Percentiles rank a stretch among this genome's conserved stretches.
Evolutionary conservation across 306 rosid genomes (phyloP).

Genomic region (Casuarina equisetifolia): DNA sequence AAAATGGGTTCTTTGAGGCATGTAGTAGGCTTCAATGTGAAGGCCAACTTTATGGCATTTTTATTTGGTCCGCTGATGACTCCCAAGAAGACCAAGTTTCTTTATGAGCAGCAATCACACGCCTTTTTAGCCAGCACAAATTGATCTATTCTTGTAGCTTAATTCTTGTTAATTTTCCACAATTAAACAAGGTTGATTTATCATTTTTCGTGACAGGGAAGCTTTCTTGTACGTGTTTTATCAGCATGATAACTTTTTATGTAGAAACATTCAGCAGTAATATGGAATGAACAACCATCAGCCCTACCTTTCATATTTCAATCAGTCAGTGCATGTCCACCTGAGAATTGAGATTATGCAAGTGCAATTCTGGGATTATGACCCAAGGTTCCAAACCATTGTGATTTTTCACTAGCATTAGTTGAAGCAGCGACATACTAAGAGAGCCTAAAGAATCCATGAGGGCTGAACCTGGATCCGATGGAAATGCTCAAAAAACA

Average conservation of each 20-base stretch:
- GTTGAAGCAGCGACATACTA: neutral
- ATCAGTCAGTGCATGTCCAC: too few species aligned
- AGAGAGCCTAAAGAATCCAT: neutral
- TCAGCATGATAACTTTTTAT: too few species aligned
- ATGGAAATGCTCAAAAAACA: neutral
- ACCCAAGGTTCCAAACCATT: neutral
- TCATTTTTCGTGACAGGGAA: too few species aligned
- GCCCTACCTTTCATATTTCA: too few species aligned
- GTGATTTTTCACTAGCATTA: neutral
- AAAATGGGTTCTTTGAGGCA: constrained; percentile 31
- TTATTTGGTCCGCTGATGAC: constrained; percentile 31
- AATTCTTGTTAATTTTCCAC: neutral
- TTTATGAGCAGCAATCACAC: constrained; percentile 31
- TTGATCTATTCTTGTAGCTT: neutral
- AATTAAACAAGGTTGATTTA: neutral
- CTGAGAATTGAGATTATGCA: too few species aligned
- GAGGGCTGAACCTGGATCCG: neutral
- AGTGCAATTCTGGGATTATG: neutral
- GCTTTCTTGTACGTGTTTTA: too few species aligned
- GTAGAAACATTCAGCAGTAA: too few species aligned
- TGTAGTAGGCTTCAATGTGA: constrained; percentile 19
- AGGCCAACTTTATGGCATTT: constrained; percentile 26
- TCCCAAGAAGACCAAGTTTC: constrained; percentile 16
- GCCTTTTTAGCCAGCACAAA: constrained; percentile 13
- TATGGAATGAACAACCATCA: too few species aligned